phyloP scores from a whole-genome alignment of 2,329 filamentous ascomycete genomes.

The Penicillium sp. region DNA sequence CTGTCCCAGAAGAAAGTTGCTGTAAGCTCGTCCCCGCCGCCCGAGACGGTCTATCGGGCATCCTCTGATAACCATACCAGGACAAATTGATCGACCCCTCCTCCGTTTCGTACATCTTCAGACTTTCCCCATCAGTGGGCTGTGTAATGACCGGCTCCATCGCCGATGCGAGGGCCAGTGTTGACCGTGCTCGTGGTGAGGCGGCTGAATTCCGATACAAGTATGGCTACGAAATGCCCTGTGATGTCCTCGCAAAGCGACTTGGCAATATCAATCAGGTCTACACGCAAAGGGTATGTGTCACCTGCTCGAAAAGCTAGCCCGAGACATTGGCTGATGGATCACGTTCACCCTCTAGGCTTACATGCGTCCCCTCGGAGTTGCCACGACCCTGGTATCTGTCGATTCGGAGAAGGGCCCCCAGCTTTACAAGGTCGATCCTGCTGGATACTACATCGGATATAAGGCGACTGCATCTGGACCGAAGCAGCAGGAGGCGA shows the following conservation, averaged over 20 bases:
- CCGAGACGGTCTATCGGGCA: too few relatives aligned
- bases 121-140: constrained; percentile 87
- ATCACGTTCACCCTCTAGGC: constrained; percentile 54
- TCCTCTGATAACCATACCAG: constrained; percentile 44
- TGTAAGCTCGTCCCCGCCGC: constrained; percentile 53
- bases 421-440: constrained; percentile 96
- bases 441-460: constrained; percentile 92
- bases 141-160: constrained; percentile 99
- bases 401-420: constrained; percentile 86
- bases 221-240: constrained; percentile 98
- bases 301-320: too few relatives aligned
- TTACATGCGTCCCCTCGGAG: constrained; percentile 95
- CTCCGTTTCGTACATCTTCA: constrained; percentile 96
- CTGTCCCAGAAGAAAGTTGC: constrained; percentile 99
- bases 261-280: constrained; percentile 99
- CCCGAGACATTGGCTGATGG: too few relatives aligned
- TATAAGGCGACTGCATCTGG: constrained; percentile 97
- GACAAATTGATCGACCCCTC: constrained; percentile 98
- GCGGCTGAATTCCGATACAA: constrained; percentile 98
- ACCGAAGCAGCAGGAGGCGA: constrained; percentile 95
- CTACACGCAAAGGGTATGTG: constrained; percentile 92
- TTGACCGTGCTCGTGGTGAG: constrained; percentile 85
- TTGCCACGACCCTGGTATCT: constrained; percentile 89
- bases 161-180: constrained; percentile 87
- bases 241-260: constrained; percentile 89